phyloP scores from a whole-genome alignment of 805 yeast genomes.

The Candida methanosorbosa region DNA sequence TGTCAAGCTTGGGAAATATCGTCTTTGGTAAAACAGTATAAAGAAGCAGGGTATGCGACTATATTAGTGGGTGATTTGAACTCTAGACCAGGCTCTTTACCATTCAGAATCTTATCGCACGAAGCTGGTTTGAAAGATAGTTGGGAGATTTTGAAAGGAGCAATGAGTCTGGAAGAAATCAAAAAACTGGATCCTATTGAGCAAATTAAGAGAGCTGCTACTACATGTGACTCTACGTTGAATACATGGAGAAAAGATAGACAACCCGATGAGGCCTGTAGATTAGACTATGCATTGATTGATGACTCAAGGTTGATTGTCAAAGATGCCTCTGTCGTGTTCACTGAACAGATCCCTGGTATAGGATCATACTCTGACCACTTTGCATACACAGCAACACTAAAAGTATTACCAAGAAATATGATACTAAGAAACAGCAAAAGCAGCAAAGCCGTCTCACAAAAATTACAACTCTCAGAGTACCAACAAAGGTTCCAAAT shows the following conservation, averaged over 20 bases:
- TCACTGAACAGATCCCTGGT: constrained; percentile 58
- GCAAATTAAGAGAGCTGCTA: constrained; percentile 69
- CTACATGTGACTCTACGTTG: constrained; percentile 80
- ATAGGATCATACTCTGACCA: constrained; percentile 87
- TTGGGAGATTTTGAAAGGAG: constrained; percentile 66
- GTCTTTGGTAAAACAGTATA: constrained; percentile 49
- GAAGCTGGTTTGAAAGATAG: constrained; percentile 70
- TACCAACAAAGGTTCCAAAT: constrained; percentile 19
- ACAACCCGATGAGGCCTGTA: constrained; percentile 60
- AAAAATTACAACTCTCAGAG: neutral
- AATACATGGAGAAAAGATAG: constrained; percentile 76
- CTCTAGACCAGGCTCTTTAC: constrained; percentile 79
- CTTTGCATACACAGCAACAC: constrained; percentile 61
- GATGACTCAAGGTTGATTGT: constrained; percentile 49
- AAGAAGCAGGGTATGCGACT: constrained; percentile 72
- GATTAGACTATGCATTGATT: constrained; percentile 84
- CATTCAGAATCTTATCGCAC: constrained; percentile 61
- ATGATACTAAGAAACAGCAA: too few relatives aligned
- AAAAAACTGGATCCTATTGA: constrained; percentile 40
- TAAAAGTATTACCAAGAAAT: constrained; percentile 21
- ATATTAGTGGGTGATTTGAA: constrained; percentile 91
- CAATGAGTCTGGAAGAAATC: constrained; percentile 31
- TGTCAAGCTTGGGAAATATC: constrained; percentile 97
- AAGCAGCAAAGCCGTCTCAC: neutral
- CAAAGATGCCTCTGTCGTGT: constrained; percentile 57